Base-by-base conservation (phyloP, 106 monocot species). In the Acorus gramineus region DNA sequence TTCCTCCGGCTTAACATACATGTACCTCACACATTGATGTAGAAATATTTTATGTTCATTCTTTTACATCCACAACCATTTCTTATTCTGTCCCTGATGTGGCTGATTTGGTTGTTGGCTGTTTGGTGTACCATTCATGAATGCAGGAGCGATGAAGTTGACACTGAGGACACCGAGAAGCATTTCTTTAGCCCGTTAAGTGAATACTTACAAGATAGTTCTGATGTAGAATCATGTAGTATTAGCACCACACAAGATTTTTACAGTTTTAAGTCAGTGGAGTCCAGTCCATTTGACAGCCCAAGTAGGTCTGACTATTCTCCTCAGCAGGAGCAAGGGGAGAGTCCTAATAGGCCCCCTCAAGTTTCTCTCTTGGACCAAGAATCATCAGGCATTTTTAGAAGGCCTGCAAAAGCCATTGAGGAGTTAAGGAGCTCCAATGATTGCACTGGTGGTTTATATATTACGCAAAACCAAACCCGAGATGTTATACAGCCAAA, bases 171-270 rank as follows among this genome's bases (percentile, higher is more conserved):
- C 43, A 57, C 47, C 10, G 71, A 67, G 60, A 85, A 64, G 81
- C 65, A 66, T 63, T 75, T 76, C 50, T 72, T 73, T 8, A 81
- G 74, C 59, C 79, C 81, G 2, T 70, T 52, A 8, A 87, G 82
- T 68, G 69, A 73, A 56, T 78, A 77, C 50, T 81, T 74, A 12
- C 86, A 79, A 46, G 84, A 87, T 71, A 51, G 49, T 51, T 85
- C 85, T 54, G 95, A 96, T 68, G 56, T 85, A 60, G 95, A 95
- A 63, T 72, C 79, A 11, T 70, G 56, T 56, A 83, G 85, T 68
- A 56, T 79, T 52, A 81, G 72, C 67, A 65, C 71, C 49, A 57
- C 78, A 11, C 63, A 78, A 53, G 81, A 86, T 53, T 67, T 77
- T 44, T 72, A 71, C 58, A 82, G 73, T 50, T 81, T 76, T 55